Evolutionary conservation across 768 basidiomycete species (phyloP), one percentile per base, ranked within the genome.

Genomic region (Kondoa malvinella): DNA sequence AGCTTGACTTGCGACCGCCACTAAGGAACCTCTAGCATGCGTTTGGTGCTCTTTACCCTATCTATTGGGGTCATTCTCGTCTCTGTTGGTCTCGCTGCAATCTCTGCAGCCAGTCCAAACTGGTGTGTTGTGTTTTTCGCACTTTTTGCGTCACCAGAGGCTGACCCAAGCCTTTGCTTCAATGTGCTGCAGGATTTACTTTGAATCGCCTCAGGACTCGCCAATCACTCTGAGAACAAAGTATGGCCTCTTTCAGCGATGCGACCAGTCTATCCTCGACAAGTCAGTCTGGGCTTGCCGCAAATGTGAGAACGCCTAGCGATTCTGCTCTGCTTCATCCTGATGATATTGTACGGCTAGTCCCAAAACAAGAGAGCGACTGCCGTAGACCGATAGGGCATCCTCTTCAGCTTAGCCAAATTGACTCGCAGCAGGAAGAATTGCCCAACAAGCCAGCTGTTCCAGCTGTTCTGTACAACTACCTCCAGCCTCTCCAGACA

Each of bases 1-100:
- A 58, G 82, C 83, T 50, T 50, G 40, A 8, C 40, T 8, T 50
- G 8, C 21, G 12, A 50, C 21, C 40, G 21, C 40, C 8, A 50
- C 40, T 21, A 21, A 50, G 40, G 8, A 8, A 50, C 40, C 8
- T 8, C 40, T 21, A 50, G 27, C 12, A 63, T 63, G 61, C 27
- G 61, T 16, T n/a, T 63, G 14, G 30, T 30, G 8, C 61, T 63
- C 16, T 63, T 63, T 33, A 15, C 30, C 3, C 27, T 27, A 3
- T 27, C 61, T 8, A 63, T 32, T 8, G 61, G 61, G 2, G 15
- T 27, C 61, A 32, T 32, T 12, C 30, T 63, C 3, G 61, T 63
- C 3, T 63, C 61, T 27, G 30, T 32, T 17, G 27, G 27, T 4
- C 27, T 63, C 29, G 14, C 27, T 3, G 16, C 33, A 17, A 30